Evolutionary conservation across 2,329 filamentous ascomycete genomes (phyloP), one percentile per base, ranked within the genome.

Genomic region (Incumbomyces lentus): DNA sequence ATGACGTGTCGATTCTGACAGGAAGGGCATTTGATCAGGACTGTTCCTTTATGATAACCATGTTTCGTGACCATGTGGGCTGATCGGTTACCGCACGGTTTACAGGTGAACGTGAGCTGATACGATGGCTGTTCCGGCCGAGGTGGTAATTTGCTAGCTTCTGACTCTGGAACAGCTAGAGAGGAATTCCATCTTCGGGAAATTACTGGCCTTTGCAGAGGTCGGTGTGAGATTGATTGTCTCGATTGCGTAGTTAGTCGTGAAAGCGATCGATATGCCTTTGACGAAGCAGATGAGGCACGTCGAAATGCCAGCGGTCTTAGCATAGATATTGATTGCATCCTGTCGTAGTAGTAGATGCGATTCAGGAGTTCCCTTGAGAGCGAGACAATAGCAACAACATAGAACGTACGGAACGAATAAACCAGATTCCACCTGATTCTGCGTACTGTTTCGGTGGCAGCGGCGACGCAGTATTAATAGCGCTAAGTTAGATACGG

Each of bases 1-100:
- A 98, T 96, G 55, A 98, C 69, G 68, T 98, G 92, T 18, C 88
- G 77, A 61, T 86, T 89, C 59, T 82, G 81, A 67, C 92, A 98
- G 2, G 72, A 71, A 0, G 92, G 90, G 62, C 92, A 98, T 30
- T 83, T 82, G 54, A 96, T 89, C 48, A 98, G 72, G 3, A 92
- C 83, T 1, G 87, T 90, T 31, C 92, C 92, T 52, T 82, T 74
- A 66, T 96, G 89, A 63, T 98, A 98, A 29, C 87, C 92, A 62
- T 96, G 92, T 66, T 96, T 95, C 26, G 86, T 87, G 58, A 98
- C 73, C 42, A 76, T 76, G 68, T 98, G 93, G 11, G 80, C 75
- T n/a, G 86, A 93, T 48, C 89, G 82, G 31, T 76, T 70, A 38
- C 74, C 71, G 68, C 92, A 98, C 29, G 86, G 86, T 49, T 84